Percentiles rank a stretch among this genome's conserved stretches.
phyloP scores from a whole-genome alignment of 164 flowering plant genomes.

The Platanus orientalis region DNA sequence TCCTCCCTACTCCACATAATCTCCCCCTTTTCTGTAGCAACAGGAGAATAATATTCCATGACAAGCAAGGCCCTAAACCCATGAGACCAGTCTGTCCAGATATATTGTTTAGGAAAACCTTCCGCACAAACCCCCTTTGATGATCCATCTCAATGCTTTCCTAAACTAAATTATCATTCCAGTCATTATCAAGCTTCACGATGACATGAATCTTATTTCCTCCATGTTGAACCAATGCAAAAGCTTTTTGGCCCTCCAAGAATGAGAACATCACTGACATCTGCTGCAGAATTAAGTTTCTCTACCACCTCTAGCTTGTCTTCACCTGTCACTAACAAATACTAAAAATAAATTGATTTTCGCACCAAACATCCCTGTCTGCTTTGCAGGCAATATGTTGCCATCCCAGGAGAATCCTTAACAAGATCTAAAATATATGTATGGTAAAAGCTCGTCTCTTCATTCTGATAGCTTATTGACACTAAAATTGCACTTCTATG shows the following conservation, averaged over 20 bases:
- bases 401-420: constrained; percentile 44
- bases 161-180: constrained; percentile 45
- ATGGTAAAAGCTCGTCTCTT: constrained; percentile 42
- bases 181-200: constrained; percentile 61
- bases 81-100: constrained; percentile 75
- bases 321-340: constrained; percentile 39
- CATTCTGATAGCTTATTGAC: constrained; percentile 40
- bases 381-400: constrained; percentile 56
- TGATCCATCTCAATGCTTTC: constrained; percentile 61
- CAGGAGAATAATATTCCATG: constrained; percentile 94
- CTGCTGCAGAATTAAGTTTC: constrained; percentile 37
- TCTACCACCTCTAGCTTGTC: constrained; percentile 59
- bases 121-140: constrained; percentile 63
- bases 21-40: constrained; percentile 87
- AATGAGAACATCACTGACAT: constrained; percentile 64
- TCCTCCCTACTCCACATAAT: constrained; percentile 98
- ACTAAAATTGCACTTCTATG: constrained; percentile 43
- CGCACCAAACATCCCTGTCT: constrained; percentile 49
- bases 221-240: constrained; percentile 54
- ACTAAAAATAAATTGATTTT: constrained; percentile 27
- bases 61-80: constrained; percentile 95
- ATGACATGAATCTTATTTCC: constrained; percentile 48
- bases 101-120: constrained; percentile 81
- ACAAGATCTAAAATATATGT: constrained; percentile 50
- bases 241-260: constrained; percentile 64